Evolutionary conservation across 257 asterid species (phyloP).

Genomic region (Przewalskia tangutica): DNA sequence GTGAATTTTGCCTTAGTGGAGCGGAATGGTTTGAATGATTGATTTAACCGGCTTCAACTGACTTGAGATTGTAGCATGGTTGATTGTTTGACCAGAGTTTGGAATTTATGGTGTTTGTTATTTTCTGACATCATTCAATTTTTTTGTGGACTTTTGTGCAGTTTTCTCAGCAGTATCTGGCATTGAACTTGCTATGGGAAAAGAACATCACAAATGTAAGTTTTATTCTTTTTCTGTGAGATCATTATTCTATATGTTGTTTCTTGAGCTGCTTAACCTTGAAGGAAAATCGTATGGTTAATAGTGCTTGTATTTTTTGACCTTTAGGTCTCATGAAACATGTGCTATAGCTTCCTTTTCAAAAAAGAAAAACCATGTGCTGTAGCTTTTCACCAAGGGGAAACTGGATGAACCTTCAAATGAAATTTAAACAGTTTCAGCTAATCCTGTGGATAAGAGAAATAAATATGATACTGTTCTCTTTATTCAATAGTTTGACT

Average conservation of each 20-base stretch:
- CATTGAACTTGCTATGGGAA: conserved; percentile 65
- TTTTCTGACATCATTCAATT: not conserved
- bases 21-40: not conserved
- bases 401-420: not conserved
- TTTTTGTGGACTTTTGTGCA: conserved; percentile 28
- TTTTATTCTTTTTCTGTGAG: not conserved
- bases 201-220: conserved; percentile 88
- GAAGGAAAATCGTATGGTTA: not conserved
- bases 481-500: not conserved
- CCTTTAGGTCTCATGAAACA: conserved; percentile 2
- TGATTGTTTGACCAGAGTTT: not conserved
- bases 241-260: not conserved
- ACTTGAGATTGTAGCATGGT: not conserved
- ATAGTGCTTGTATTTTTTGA: not conserved
- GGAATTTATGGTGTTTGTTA: not conserved
- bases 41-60: not conserved
- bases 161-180: conserved; percentile 95
- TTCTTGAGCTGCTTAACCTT: not conserved
- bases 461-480: not conserved
- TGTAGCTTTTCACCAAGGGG: not conserved
- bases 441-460: not conserved
- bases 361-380: not conserved
- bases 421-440: not conserved
- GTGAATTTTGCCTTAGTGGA: not conserved
- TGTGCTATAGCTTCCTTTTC: not conserved